Base-by-base conservation (phyloP, 768 basidiomycete species). In the Lactarius trivialis region DNA sequence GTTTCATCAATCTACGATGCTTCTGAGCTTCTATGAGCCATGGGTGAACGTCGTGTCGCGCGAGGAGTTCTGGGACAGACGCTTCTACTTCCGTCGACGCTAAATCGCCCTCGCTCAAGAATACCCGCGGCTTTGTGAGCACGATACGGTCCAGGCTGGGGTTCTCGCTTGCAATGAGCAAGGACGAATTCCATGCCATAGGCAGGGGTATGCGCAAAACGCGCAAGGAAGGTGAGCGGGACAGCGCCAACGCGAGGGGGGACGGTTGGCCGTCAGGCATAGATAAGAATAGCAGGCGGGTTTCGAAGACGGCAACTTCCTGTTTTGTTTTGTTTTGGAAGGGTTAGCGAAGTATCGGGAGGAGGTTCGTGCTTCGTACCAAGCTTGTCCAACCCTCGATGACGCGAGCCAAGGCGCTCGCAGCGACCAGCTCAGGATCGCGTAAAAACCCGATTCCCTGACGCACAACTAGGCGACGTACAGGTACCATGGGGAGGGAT, bases 1-100 rank as follows among this genome's bases (percentile, higher is more conserved):
- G 63, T 28, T 30, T 21, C 39, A 64, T 51, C 58, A 64, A 41
- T 32, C 58, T 37, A 28, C 3, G 49, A 15, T 64, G 54, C 11
- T 60, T 41, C 37, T 56, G 54, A 3, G 63, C 63, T 34, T 64
- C 63, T 32, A 60, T 7, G 6, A 64, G 48, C 63, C 63, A 64
- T 19, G 63, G 58, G 17, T 55, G 58, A 32, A 7, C 7, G 19
- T 30, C 54, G 26, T 24, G 32, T 39, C 32, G 24, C 7, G 52
- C 52, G 28, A 54, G 32, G 12, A 63, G 17, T 54, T 30, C 37
- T 14, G 58, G 17, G 15, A 33, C 30, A 19, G 54, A 9, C 26
- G 60, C 7, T 17, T 60, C 63, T 32, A 36, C 58, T 4, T 60
- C 14, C 3, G 7, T 43, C 15, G 54, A 33, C 14, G 7, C 37